phyloP scores from a whole-genome alignment of 2,329 filamentous ascomycete genomes.

The Herpotrichia juniperi region DNA sequence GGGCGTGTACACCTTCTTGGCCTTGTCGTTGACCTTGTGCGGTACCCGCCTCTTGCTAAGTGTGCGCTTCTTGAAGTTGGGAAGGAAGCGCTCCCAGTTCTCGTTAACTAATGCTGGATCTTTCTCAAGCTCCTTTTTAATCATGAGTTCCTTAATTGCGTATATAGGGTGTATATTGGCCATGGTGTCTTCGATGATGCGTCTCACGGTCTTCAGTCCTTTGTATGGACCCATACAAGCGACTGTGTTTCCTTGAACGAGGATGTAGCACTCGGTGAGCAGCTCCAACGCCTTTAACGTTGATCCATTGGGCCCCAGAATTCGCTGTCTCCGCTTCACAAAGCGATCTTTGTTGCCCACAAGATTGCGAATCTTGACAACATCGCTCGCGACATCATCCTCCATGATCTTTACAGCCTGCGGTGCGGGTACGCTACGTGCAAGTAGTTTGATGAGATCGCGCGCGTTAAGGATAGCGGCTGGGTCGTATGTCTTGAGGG shows the following conservation, averaged over 20 bases:
- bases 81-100: constrained; percentile 94
- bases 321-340: constrained; percentile 90
- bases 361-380: constrained; percentile 92
- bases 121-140: constrained; percentile 89
- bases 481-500: constrained; percentile 87
- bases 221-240: constrained; percentile 91
- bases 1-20: constrained; percentile 92
- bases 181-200: constrained; percentile 90
- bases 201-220: constrained; percentile 87
- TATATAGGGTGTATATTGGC: constrained; percentile 88
- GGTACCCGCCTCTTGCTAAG: constrained; percentile 84
- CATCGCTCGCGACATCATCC: constrained; percentile 88
- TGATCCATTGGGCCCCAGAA: constrained; percentile 87
- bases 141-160: constrained; percentile 95
- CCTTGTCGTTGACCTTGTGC: constrained; percentile 87
- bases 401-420: constrained; percentile 94
- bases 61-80: constrained; percentile 94
- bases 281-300: constrained; percentile 94
- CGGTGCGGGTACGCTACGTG: constrained; percentile 79
- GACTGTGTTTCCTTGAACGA: constrained; percentile 97
- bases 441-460: constrained; percentile 91
- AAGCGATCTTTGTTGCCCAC: constrained; percentile 95
- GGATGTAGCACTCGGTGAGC: constrained; percentile 83
- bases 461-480: constrained; percentile 91
- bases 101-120: constrained; percentile 85